Conservation (phyloP, 169 alveolate genomes). For the Pseudocohnilembus persalinus region DNA sequence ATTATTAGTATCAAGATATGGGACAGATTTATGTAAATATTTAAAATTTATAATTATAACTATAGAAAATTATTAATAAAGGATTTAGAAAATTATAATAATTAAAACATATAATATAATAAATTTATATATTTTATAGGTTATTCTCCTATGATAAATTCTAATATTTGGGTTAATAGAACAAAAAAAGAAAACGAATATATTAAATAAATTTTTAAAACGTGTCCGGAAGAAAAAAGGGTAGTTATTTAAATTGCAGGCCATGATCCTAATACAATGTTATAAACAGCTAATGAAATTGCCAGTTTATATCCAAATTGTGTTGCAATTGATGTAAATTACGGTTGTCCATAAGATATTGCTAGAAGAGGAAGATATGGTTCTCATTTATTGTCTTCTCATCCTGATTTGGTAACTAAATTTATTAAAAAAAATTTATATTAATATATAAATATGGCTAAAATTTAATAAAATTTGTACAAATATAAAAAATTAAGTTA, state of each 20-base stretch:
- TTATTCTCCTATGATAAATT: conserved; percentile 77
- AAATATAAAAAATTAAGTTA: no score
- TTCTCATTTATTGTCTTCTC: conserved; percentile 68
- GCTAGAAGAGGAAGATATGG: conserved; percentile 83
- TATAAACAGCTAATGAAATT: conserved; percentile 67
- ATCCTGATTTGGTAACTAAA: conserved; percentile 41
- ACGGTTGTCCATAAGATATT: conserved; percentile 82
- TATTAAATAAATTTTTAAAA: conserved; percentile 48
- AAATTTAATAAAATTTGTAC: not conserved
- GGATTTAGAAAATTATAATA: no score
- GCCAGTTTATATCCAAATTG: conserved; percentile 57
- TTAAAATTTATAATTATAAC: no score
- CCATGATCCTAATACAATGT: conserved; percentile 70
- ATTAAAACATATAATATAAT: no score
- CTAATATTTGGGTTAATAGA: conserved; percentile 46
- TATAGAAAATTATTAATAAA: no score
- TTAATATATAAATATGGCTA: not conserved
- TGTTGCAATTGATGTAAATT: conserved; percentile 78
- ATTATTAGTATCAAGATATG: conserved; percentile 63
- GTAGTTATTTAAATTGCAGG: conserved; percentile 72
- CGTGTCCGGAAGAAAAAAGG: conserved; percentile 65
- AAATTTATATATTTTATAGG: conserved; percentile 8
- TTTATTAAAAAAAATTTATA: no score
- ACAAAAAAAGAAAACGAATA: conserved; percentile 20
- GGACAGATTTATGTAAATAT: conserved; percentile 40